Base-by-base conservation (phyloP, 257 asterid species). In the Rhazya stricta region DNA sequence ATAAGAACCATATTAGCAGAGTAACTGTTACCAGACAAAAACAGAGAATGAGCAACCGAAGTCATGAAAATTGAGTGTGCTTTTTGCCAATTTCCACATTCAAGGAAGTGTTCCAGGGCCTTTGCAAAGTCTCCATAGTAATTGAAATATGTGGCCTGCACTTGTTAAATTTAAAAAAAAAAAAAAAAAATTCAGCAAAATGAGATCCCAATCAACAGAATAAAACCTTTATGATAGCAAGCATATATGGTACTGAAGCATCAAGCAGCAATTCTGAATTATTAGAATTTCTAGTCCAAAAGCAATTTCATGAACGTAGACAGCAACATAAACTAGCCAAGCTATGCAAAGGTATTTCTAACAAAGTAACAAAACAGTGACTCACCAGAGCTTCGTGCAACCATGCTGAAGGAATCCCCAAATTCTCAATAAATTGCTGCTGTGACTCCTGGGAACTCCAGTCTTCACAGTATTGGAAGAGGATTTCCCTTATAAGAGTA, bases 341-440 rank as follows among this genome's bases (percentile, higher is more conserved):
- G 61, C 51, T 71, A 23, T 36, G 65, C 62, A 37, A 34, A 58
- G 41, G 25, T 53, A 69, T 67, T 32, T 25, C n/a, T 53, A 71
- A 66, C 50, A 67, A 60, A 53, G 62, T 65, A 16, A 53, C 56
- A 71, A 78, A 78, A 69, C 58, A 75, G n/a, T 13, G 54, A 84
- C 97, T 90, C 76, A 92, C 99, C 96, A 92, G 79, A 79, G 98
- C 96, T 81, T 95, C 99, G 79, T 95, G 94, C 85, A 95, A 81
- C 98, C 99, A 95, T 66, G 87, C 89, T 15, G 87, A 87, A 81
- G 99, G 99, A 81, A 95, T 85, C 71, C 96, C 99, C 30, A 95
- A 86, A 66, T 84, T 85, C 86, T 91, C 96, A 39, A 95, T 95
- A 80, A 95, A 91, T 81, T 86, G 81, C 83, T 86, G 84, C 80